A percentile compares a stretch with the other conserved stretches of the same genome.
These are phyloP conservation scores for Fusarium sp. DNA, from an alignment of 2,329 filamentous ascomycete genomes.

Conservation along the genomic window DNA sequence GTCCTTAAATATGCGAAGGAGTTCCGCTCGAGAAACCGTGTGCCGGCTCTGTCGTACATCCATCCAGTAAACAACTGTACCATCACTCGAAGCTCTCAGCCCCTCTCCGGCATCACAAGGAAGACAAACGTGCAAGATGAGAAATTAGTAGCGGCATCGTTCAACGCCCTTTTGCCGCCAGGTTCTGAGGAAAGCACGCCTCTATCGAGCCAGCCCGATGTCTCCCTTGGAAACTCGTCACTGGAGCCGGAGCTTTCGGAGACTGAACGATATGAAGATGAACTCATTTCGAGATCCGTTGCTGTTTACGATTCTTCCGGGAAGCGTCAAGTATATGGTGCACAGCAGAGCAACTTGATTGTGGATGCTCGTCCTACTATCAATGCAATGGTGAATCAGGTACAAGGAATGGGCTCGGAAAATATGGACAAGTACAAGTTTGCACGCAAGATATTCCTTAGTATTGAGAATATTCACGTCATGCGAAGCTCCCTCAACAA, in stretches of 20 bases:
- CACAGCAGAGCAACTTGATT: slow-evolving; percentile 92
- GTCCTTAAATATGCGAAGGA: slow-evolving; percentile 91
- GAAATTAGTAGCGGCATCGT: slow-evolving; percentile 91
- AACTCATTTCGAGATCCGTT: slow-evolving; percentile 61
- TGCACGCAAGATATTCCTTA: slow-evolving; percentile 89
- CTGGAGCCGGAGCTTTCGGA: slow-evolving; percentile 66
- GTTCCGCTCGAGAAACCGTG: slow-evolving; percentile 88
- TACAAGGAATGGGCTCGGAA: slow-evolving; percentile 91
- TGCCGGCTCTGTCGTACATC: slow-evolving; percentile 92
- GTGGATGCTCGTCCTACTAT: slow-evolving; percentile 94
- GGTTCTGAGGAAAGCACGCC: slow-evolving; percentile 50
- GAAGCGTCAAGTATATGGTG: slow-evolving; percentile 81
- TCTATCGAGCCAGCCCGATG: slow-evolving; percentile 61
- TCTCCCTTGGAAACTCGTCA: slow-evolving; percentile 48
- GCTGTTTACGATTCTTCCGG: slow-evolving; percentile 65
- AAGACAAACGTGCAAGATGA: slow-evolving; percentile 97
- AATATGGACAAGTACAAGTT: slow-evolving; percentile 98
- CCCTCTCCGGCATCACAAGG: slow-evolving; percentile 83
- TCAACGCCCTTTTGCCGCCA: slow-evolving; percentile 59
- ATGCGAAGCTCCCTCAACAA: slow-evolving; percentile 93
- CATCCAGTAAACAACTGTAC: slow-evolving; percentile 97
- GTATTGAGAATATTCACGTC: slow-evolving; percentile 98
- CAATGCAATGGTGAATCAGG: slow-evolving; percentile 95
- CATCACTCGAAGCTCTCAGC: slow-evolving; percentile 94
- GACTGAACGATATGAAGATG: slow-evolving; percentile 75